Evolutionary conservation across 495 filamentous ascomycete species (phyloP), one percentile per base, ranked within the genome.

Genomic region (Xylaria telfairii): DNA sequence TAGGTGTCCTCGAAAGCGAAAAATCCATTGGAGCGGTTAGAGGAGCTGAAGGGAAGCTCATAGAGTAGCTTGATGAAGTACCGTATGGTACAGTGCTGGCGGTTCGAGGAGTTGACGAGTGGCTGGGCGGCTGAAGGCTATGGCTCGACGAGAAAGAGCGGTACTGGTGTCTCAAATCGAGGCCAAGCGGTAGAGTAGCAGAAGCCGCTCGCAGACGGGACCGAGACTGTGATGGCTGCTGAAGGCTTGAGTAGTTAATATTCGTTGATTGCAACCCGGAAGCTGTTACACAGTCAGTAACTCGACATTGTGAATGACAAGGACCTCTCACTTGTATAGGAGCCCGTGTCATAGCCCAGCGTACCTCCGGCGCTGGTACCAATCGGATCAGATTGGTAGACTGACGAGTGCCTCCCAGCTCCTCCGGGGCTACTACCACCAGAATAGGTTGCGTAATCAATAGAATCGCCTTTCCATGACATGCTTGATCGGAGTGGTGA

Each of bases 401-500:
- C 62, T 28, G 80, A 81, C 65, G 78, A 80, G 59, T 83, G 85
- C 65, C 85, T 76, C 37, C 78, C 78, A 26, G 74, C 78, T 53
- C 87, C 79, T 56, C 82, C 81, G 9, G 85, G 81, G 66, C 84
- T 87, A 26, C 76, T 72, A 56, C 78, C 79, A 49, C 77, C 79
- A 17, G 59, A 79, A 68, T 85, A 85, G 1, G 79, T 81, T 10
- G 79, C 82, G 72, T 89, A 89, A 60, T 89, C 87, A 51, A 89
- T 82, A 0, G 87, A 82, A 70, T 87, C 86, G 24, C 84, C 87
- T 75, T 89, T 89, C 86, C 89, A 90, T 17, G 87, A 87, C 81
- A 88, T 88, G 72, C 86, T 89, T 59, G 88, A 83, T 65, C 87
- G 83, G 56, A 90, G 76, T 1, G 88, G 88, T 17, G 87, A 88